Base-by-base conservation (phyloP, 176 grass and related monocot species). In the Oropetium thomaeum region DNA sequence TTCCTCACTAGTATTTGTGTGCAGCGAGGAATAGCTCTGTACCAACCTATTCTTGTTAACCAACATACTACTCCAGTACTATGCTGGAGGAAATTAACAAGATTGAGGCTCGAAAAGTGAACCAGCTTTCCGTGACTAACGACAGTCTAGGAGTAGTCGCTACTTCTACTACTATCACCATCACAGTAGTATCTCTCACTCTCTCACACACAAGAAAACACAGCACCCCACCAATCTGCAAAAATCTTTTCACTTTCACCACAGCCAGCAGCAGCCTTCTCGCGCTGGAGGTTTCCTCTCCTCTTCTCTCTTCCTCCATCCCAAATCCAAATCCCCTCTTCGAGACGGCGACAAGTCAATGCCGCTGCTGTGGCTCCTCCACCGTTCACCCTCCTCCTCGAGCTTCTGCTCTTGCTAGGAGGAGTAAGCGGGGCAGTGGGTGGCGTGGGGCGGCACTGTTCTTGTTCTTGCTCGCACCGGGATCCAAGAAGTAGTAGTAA, bases 91-190 rank as follows among this genome's bases (percentile, higher is more conserved):
- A n/a, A n/a, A n/a, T n/a, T n/a, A n/a, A n/a, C n/a, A n/a, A n/a
- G n/a, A n/a, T n/a, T n/a, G n/a, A n/a, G n/a, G n/a, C 40, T 41
- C 65, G 72, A 82, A 77, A 77, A 87, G 73, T 87, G 73, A 87
- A 77, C 71, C 32, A 67, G 14, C 66, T 77, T 85, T 57, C 58
- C 23, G 57, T 49, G 58, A 65, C 54, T 8, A 47, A n/a, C n/a
- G n/a, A n/a, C n/a, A n/a, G n/a, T n/a, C n/a, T n/a, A n/a, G n/a
- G n/a, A n/a, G n/a, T n/a, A n/a, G 16, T 17, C 14, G 8, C 52
- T 55, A 3, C n/a, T 25, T 23, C 52, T 26, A 3, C n/a, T 25
- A 10, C 52, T 26, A 25, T 55, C 52, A 26, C 52, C 22, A 54
- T 54, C 52, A 25, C n/a, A 8, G 20, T 8, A n/a, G 7, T 10